Percentiles rank a stretch among this genome's conserved stretches.
Evolutionary conservation across 805 yeast species (phyloP).

Genomic region (Geotrichum ghanense): DNA sequence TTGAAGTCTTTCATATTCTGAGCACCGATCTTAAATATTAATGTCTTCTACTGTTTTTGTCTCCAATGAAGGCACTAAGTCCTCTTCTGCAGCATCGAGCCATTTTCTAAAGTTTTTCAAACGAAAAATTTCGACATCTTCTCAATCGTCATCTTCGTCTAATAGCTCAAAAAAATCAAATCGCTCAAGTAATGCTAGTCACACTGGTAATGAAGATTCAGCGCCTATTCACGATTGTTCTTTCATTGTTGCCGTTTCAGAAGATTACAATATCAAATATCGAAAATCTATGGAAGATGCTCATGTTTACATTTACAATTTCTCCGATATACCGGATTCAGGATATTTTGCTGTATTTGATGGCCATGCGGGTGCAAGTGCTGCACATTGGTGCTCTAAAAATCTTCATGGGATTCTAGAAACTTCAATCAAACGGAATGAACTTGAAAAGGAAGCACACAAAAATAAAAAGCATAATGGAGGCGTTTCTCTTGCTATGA

Average conservation of each 20-base stretch:
- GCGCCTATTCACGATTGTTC: constrained; percentile 6
- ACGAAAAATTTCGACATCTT: not conserved
- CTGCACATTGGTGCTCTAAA: constrained; percentile 92
- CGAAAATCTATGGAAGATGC: constrained; percentile 94
- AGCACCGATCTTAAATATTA: too few species aligned
- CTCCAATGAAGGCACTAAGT: not conserved
- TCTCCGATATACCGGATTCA: constrained; percentile 73
- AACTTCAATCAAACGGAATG: constrained; percentile 28
- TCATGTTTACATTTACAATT: constrained; percentile 84
- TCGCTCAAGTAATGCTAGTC: not conserved
- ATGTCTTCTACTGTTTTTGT: not conserved
- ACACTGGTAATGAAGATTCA: not conserved
- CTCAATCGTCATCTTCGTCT: not conserved
- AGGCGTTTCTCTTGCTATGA: constrained; percentile 48
- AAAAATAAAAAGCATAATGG: not conserved
- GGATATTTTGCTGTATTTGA: constrained; percentile 94
- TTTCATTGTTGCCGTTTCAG: constrained; percentile 85
- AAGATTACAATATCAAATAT: constrained; percentile 68
- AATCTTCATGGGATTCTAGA: constrained; percentile 57
- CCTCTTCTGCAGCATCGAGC: not conserved
- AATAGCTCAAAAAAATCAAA: not conserved
- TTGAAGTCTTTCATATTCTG: too few species aligned
- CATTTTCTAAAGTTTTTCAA: not conserved
- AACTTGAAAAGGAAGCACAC: constrained; percentile 8
- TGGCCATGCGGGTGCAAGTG: constrained; percentile 92